Conservation (phyloP, 192 early-diverging fungal genomes). For the Linnemannia zychae region DNA sequence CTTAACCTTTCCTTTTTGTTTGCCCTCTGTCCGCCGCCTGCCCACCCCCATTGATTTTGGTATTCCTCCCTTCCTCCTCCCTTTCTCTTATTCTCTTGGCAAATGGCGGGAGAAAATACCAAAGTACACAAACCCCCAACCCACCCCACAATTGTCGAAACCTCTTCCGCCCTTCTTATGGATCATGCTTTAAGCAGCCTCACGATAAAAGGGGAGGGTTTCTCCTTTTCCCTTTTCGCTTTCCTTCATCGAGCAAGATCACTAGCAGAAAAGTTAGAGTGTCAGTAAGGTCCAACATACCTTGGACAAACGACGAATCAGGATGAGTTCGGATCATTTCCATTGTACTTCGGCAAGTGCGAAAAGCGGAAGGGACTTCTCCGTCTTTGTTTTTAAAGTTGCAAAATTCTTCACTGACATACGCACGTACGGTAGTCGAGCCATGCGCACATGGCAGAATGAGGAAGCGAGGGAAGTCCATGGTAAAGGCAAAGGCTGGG, state of each 20-base stretch:
- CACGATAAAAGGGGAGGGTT: not conserved
- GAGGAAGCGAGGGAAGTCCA: not conserved
- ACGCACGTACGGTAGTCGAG: not conserved
- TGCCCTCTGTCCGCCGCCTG: too few relatives aligned
- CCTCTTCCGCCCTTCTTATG: not conserved
- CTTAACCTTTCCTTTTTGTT: too few relatives aligned
- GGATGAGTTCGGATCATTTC: not conserved
- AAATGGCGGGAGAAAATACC: too few relatives aligned
- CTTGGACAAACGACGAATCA: not conserved
- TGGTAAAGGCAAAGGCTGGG: too few relatives aligned
- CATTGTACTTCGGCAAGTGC: not conserved
- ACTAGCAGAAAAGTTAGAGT: not conserved
- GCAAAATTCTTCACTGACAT: not conserved
- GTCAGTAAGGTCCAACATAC: not conserved
- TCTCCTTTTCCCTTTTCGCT: not conserved
- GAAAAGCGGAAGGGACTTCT: not conserved
- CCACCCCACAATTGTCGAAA: too few relatives aligned
- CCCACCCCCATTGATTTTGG: too few relatives aligned
- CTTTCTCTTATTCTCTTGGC: too few relatives aligned
- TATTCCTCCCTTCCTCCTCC: too few relatives aligned
- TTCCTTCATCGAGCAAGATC: not conserved
- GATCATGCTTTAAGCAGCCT: not conserved
- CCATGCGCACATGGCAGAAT: not conserved
- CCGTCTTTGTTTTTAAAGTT: not conserved
- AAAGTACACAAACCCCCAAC: too few relatives aligned